These are phyloP conservation scores for Exophiala aquamarina DNA, from an alignment of 2,329 filamentous ascomycete species.

Conservation along the genomic window DNA sequence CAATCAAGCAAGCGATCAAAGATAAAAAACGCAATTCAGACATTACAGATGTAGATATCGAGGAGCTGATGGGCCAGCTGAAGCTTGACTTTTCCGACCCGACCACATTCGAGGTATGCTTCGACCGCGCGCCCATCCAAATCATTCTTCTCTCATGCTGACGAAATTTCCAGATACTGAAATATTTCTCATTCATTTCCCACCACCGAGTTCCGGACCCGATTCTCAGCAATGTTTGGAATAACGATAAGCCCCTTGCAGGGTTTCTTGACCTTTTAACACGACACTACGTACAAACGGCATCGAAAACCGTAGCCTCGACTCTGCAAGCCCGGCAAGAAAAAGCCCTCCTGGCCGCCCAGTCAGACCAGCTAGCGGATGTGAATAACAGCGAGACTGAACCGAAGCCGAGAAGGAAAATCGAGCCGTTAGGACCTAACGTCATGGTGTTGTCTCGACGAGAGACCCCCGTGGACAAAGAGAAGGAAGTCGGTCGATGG, in stretches of 20 bases:
- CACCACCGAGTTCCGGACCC: slow-evolving; percentile 73
- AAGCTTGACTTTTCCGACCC: slow-evolving; percentile 54
- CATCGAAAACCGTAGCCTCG: slow-evolving; percentile 45
- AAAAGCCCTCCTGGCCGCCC: slow-evolving; percentile 8
- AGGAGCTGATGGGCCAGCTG: slow-evolving; percentile 39
- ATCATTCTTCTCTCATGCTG: slow-evolving; percentile 6
- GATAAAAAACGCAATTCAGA: background rate
- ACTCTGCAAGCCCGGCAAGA: slow-evolving; percentile 15
- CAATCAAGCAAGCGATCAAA: background rate
- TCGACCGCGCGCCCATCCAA: background rate
- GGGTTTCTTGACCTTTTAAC: slow-evolving; percentile 35
- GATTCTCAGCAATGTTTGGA: slow-evolving; percentile 56
- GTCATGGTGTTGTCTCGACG: slow-evolving; percentile 66
- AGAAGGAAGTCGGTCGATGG: slow-evolving; percentile 71
- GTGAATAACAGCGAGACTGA: background rate
- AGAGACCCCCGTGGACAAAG: slow-evolving; percentile 69
- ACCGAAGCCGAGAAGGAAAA: background rate
- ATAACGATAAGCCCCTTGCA: slow-evolving; percentile 57
- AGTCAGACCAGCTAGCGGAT: background rate
- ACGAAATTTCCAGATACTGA: slow-evolving; percentile 62
- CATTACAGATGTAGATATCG: slow-evolving; percentile 19
- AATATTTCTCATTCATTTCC: slow-evolving; percentile 79
- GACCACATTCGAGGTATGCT: slow-evolving; percentile 69
- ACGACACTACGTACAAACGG: slow-evolving; percentile 53
- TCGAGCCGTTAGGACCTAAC: slow-evolving; percentile 50